phyloP scores from a whole-genome alignment of 345 rosid species.

The Acer negundo region DNA sequence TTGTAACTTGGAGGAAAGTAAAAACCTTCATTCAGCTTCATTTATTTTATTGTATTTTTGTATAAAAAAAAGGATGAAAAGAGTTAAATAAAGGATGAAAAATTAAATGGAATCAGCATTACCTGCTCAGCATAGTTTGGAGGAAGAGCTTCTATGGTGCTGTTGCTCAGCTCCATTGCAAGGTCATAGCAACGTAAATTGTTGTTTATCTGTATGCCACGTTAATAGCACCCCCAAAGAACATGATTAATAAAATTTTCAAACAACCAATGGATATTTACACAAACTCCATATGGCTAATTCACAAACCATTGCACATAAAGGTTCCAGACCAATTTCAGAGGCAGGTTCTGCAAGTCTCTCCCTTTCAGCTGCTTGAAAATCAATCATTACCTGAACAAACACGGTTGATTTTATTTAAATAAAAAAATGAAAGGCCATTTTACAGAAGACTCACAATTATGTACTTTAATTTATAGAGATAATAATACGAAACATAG shows the following conservation, averaged over 20 bases:
- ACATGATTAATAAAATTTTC: conserved; percentile 11
- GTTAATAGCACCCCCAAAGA: conserved; percentile 9
- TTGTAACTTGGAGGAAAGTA: neutral
- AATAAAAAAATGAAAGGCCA: neutral
- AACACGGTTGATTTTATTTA: neutral
- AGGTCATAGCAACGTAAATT: conserved; percentile 98
- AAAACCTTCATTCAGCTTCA: neutral
- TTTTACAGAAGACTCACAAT: neutral
- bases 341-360: conserved; percentile 91
- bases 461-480: neutral
- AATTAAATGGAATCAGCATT: conserved; percentile 11
- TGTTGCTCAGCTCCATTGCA: conserved; percentile 91
- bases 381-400: conserved; percentile 95
- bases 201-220: conserved; percentile 72
- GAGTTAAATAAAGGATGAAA: conserved; percentile 1
- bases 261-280: conserved; percentile 4
- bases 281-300: conserved; percentile 7
- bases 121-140: conserved; percentile 98
- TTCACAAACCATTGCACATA: conserved; percentile 91
- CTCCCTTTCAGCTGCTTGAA: conserved; percentile 93
- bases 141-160: conserved; percentile 94
- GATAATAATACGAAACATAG: neutral
- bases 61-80: conserved; percentile 1
- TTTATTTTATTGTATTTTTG: neutral
- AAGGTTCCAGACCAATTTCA: conserved; percentile 92